Percentiles rank a stretch among this genome's conserved stretches.
Conservation (phyloP, 148 eudicot genomes). For the Euryodendron excelsum region DNA sequence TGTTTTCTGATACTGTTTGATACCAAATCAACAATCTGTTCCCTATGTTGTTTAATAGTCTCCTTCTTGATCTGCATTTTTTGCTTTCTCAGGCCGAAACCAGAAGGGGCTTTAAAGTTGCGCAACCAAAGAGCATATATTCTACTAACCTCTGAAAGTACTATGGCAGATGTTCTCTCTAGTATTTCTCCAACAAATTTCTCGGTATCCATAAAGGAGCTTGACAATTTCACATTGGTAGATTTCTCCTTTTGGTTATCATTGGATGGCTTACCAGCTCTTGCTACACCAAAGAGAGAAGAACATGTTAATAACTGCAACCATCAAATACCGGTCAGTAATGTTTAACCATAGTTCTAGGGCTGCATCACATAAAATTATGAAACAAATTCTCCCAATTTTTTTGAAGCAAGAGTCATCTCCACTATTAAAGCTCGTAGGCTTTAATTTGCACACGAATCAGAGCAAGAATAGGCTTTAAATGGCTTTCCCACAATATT, state of each 20-base stretch:
- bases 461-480: neutral
- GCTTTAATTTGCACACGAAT: neutral
- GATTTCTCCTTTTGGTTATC: constrained; percentile 44
- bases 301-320: neutral
- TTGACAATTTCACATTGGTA: constrained; percentile 18
- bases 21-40: constrained; percentile 50
- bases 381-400: neutral
- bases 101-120: constrained; percentile 4
- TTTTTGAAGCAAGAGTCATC: neutral
- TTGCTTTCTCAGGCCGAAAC: constrained; percentile 6
- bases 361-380: neutral
- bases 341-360: neutral
- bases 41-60: constrained; percentile 46
- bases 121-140: neutral
- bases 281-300: constrained; percentile 29
- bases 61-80: constrained; percentile 49
- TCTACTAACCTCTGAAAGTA: constrained; percentile 65
- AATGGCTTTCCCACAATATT: neutral
- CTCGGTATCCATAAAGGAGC: constrained; percentile 50
- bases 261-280: constrained; percentile 43
- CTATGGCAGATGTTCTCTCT: constrained; percentile 51
- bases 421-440: neutral
- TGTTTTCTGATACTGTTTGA: constrained; percentile 50
- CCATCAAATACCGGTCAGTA: neutral
- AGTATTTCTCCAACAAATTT: constrained; percentile 62